Percentiles rank a stretch among this genome's conserved stretches.
phyloP scores from a whole-genome alignment of 2,329 filamentous ascomycete genomes.

The Cadophora malorum region DNA sequence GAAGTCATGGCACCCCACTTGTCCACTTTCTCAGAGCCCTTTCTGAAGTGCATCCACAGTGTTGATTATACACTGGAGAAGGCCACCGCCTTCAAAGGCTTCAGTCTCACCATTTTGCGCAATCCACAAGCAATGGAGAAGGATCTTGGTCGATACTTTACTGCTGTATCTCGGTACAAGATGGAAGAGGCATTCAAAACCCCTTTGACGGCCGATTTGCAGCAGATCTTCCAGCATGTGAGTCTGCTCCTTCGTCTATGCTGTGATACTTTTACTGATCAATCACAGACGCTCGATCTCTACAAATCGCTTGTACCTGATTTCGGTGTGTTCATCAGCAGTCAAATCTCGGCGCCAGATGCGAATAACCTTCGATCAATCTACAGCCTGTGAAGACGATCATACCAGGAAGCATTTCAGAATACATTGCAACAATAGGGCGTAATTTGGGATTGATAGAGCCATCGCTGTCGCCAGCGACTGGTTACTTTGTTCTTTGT shows the following conservation, averaged over 20 bases:
- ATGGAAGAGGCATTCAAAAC: slow-evolving; percentile 59
- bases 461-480: slow-evolving; percentile 19
- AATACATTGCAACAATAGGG: slow-evolving; percentile 19
- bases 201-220: slow-evolving; percentile 42
- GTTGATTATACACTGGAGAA: slow-evolving; percentile 93
- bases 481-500: background rate
- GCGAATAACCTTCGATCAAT: slow-evolving; percentile 38
- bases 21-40: slow-evolving; percentile 79
- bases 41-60: slow-evolving; percentile 81
- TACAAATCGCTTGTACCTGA: slow-evolving; percentile 62
- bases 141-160: slow-evolving; percentile 81
- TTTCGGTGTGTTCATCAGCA: slow-evolving; percentile 56
- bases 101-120: slow-evolving; percentile 80
- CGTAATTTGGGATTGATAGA: slow-evolving; percentile 20
- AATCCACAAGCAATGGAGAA: slow-evolving; percentile 95
- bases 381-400: slow-evolving; percentile 46
- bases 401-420: slow-evolving; percentile 20
- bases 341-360: slow-evolving; percentile 36
- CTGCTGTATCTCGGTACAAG: slow-evolving; percentile 79
- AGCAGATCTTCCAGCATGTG: slow-evolving; percentile 44
- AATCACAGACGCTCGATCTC: slow-evolving; percentile 53
- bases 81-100: slow-evolving; percentile 89
- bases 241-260: slow-evolving; percentile 27
- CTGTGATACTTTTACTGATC: slow-evolving; percentile 31
- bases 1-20: slow-evolving; percentile 81